These are phyloP conservation scores for Wallacemonas sp. DNA, from an alignment of 208 protist genomes.

Conservation along the genomic window DNA sequence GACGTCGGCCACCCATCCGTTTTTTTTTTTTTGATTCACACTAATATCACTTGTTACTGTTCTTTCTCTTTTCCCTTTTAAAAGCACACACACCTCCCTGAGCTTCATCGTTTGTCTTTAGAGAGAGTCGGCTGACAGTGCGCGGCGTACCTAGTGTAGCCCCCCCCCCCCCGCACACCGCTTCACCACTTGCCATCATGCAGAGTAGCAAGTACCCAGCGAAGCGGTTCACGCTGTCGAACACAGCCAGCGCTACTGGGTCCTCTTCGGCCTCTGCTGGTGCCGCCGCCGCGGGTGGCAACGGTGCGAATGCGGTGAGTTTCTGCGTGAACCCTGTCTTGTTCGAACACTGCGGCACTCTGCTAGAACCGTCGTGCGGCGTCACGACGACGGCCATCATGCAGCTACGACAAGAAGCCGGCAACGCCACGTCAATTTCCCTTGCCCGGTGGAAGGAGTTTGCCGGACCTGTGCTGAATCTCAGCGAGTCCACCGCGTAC, in stretches of 20 bases:
- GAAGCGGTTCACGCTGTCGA: background rate
- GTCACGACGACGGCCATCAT: slow-evolving; percentile 76
- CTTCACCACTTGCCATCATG: too few species aligned
- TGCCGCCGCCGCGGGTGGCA: slow-evolving; percentile 13
- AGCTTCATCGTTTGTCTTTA: slow-evolving; percentile 2
- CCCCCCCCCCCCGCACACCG: too few species aligned
- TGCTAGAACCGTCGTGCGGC: slow-evolving; percentile 65
- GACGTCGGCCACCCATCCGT: background rate
- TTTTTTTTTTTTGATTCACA: slow-evolving; percentile 12
- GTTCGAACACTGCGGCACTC: slow-evolving; percentile 78
- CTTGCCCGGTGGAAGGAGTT: slow-evolving; percentile 77
- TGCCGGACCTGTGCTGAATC: slow-evolving; percentile 56
- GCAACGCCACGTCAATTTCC: slow-evolving; percentile 74
- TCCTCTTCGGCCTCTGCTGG: background rate
- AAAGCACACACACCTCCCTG: background rate
- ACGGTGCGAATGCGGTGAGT: slow-evolving; percentile 29
- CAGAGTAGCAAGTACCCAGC: too few species aligned
- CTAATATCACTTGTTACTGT: background rate
- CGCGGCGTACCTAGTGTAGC: too few species aligned
- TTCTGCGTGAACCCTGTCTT: slow-evolving; percentile 85
- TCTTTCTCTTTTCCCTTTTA: slow-evolving; percentile 7
- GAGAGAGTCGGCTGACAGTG: background rate
- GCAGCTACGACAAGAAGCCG: slow-evolving; percentile 62
- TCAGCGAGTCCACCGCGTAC: slow-evolving; percentile 66
- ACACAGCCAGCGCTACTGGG: background rate